Evolutionary conservation across 2,329 filamentous ascomycete genomes (phyloP).

Genomic region (Stromatinia cepivora): DNA sequence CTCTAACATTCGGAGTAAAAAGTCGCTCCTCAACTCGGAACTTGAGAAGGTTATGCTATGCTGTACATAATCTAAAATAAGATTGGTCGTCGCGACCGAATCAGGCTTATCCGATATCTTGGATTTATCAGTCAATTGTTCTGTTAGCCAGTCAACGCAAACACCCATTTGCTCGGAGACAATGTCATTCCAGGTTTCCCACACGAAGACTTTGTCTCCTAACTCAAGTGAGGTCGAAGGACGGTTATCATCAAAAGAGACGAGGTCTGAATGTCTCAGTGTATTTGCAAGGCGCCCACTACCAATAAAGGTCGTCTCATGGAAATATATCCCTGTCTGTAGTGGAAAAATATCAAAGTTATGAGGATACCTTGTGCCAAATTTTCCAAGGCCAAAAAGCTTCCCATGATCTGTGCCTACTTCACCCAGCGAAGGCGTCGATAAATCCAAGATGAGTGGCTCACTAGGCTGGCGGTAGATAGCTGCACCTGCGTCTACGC

Average conservation of each 20-base stretch:
- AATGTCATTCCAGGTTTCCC: conserved; percentile 58
- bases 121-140: conserved; percentile 42
- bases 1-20: conserved; percentile 37
- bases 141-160: conserved; percentile 58
- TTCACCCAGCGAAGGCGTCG: conserved; percentile 31
- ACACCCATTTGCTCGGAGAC: conserved; percentile 63
- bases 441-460: conserved; percentile 34
- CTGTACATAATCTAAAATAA: conserved; percentile 39
- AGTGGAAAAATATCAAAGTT: conserved; percentile 65
- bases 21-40: conserved; percentile 27
- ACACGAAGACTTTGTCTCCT: conserved; percentile 51
- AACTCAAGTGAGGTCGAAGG: conserved; percentile 47
- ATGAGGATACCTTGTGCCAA: conserved; percentile 60
- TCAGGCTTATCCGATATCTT: conserved; percentile 21
- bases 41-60: conserved; percentile 31
- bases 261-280: conserved; percentile 37
- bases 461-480: conserved; percentile 41
- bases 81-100: conserved; percentile 26
- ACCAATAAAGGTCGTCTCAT: conserved; percentile 59
- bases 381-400: conserved; percentile 57
- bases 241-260: conserved; percentile 31
- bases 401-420: conserved; percentile 40
- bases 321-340: conserved; percentile 57
- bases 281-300: conserved; percentile 49
- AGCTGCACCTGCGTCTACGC: conserved; percentile 39